Conservation (phyloP, 352 stramenopile genomes). For the Phytophthora kernoviae region DNA sequence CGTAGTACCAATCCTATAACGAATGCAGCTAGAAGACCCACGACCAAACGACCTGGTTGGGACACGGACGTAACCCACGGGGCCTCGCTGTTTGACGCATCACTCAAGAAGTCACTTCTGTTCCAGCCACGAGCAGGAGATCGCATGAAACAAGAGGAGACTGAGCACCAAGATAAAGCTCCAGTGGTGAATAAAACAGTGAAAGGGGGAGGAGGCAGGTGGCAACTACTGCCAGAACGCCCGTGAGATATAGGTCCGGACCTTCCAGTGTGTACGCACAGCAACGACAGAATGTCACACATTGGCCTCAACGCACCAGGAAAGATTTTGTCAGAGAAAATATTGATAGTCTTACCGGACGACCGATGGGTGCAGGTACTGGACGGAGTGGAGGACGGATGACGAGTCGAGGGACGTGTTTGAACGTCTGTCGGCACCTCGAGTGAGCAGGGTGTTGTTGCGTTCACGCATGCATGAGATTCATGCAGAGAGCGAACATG, state of each 20-base stretch:
- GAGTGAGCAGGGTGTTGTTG: conserved; percentile 24
- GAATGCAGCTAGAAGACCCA: background rate
- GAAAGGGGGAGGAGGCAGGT: conserved; percentile 6
- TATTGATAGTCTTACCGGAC: conserved; percentile 53
- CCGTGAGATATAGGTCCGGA: conserved; percentile 21
- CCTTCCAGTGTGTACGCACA: conserved; percentile 38
- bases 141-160: conserved; percentile 31
- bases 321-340: conserved; percentile 71
- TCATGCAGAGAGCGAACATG: conserved; percentile 1
- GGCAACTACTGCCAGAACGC: background rate
- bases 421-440: conserved; percentile 42
- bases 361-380: conserved; percentile 6
- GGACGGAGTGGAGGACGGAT: background rate
- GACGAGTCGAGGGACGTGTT: conserved; percentile 34
- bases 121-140: conserved; percentile 55
- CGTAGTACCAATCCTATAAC: background rate
- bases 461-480: conserved; percentile 5
- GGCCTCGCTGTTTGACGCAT: conserved; percentile 48
- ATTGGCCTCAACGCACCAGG: conserved; percentile 22
- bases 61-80: conserved; percentile 40
- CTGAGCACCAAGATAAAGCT: conserved; percentile 9
- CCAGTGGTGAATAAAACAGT: background rate
- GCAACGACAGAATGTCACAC: conserved; percentile 19
- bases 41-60: conserved; percentile 44
- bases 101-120: conserved; percentile 55